phyloP scores from a whole-genome alignment of 139 green algal genomes.

The Protoeuglena noctilucae region DNA sequence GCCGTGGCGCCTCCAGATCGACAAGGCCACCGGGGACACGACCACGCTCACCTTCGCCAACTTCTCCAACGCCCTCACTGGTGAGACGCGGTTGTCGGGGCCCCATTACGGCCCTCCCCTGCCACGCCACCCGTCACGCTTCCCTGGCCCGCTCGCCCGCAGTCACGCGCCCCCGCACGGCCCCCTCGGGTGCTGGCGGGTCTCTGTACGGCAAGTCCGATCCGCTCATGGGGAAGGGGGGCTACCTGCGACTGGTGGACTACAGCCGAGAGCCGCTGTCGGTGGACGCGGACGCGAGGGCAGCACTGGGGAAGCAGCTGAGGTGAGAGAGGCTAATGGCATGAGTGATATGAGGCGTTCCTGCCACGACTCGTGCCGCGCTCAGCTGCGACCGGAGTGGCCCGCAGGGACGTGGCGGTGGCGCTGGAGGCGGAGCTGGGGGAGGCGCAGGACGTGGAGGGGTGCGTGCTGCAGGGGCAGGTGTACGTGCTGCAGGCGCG shows the following conservation, averaged over 20 bases:
- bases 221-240: constrained; percentile 1
- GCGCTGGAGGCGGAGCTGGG: constrained; percentile 49
- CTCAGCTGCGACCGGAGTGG: no score
- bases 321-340: no score
- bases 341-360: no score
- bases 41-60: constrained; percentile 75
- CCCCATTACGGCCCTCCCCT: not conserved
- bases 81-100: not conserved
- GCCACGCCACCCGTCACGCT: not conserved
- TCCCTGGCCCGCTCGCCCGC: not conserved
- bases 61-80: constrained; percentile 61
- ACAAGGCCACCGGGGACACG: constrained; percentile 38
- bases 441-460: constrained; percentile 81
- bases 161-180: not conserved
- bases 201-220: constrained; percentile 3
- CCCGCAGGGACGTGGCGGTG: constrained; percentile 31
- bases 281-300: constrained; percentile 23
- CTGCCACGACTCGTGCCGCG: no score
- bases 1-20: constrained; percentile 67
- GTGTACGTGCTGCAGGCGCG: constrained; percentile 83
- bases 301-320: constrained; percentile 30
- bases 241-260: constrained; percentile 39
- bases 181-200: not conserved
- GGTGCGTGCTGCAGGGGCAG: constrained; percentile 42
- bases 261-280: constrained; percentile 65